Conservation (phyloP, 176 grass and related monocot species). For the Tuctoria greenei region DNA sequence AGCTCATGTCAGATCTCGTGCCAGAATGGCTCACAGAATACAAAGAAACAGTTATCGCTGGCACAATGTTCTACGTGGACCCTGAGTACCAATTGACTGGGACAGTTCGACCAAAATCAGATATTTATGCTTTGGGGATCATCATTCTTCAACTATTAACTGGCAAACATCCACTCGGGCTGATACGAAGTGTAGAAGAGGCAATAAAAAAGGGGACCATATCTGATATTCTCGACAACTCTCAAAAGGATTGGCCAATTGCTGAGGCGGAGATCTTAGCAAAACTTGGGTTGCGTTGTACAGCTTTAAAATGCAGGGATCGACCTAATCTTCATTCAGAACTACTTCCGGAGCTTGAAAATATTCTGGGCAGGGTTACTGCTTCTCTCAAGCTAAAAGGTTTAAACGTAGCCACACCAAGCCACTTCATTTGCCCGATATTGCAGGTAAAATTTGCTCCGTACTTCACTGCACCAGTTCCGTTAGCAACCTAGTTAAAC, state of each 20-base stretch:
- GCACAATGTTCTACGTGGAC: constrained; percentile 92
- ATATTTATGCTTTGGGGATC: constrained; percentile 75
- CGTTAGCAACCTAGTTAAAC: not conserved
- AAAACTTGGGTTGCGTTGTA: constrained; percentile 64
- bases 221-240: constrained; percentile 46
- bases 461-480: not conserved
- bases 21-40: constrained; percentile 86
- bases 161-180: constrained; percentile 54
- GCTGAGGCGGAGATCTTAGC: constrained; percentile 67
- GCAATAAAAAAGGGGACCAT: constrained; percentile 46
- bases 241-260: constrained; percentile 63
- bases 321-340: constrained; percentile 67
- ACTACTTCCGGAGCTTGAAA: constrained; percentile 65
- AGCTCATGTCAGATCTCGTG: constrained; percentile 69
- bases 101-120: constrained; percentile 76
- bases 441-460: constrained; percentile 43
- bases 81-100: constrained; percentile 93
- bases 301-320: constrained; percentile 73
- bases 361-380: constrained; percentile 48
- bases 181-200: constrained; percentile 49
- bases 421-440: constrained; percentile 81
- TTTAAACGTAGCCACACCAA: constrained; percentile 34
- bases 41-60: constrained; percentile 71
- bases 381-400: constrained; percentile 38
- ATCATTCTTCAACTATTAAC: constrained; percentile 80